Evolutionary conservation across 2,329 filamentous ascomycete species (phyloP).

Genomic region (Fusarium transvaalense): DNA sequence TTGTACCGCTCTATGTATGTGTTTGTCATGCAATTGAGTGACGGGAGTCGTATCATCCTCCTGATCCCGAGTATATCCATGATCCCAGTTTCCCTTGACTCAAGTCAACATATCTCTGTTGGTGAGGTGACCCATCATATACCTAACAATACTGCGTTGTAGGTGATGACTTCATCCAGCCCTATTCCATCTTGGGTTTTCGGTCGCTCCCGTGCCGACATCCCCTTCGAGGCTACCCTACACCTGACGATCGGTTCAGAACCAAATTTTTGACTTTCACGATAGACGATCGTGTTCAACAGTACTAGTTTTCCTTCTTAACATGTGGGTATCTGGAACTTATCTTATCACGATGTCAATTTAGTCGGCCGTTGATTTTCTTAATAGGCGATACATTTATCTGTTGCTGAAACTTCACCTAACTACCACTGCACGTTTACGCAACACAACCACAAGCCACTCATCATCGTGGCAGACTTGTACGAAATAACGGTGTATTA

Average conservation of each 20-base stretch:
- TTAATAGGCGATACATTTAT: neutral
- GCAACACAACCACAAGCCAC: neutral
- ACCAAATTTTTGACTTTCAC: neutral
- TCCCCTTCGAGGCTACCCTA: conserved; percentile 31
- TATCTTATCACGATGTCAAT: neutral
- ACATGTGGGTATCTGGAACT: neutral
- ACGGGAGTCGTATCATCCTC: neutral
- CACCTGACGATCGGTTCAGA: neutral
- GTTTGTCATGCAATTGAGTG: neutral
- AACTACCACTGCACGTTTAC: neutral
- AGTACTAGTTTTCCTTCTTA: neutral
- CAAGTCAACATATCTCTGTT: neutral
- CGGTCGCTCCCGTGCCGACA: conserved; percentile 19
- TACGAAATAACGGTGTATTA: neutral
- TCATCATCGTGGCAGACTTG: neutral
- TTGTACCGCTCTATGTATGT: neutral
- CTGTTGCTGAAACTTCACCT: neutral
- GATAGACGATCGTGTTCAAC: neutral
- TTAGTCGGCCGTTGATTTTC: too few species aligned
- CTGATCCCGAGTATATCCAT: neutral
- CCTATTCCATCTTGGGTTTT: conserved; percentile 39
- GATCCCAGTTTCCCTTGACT: neutral
- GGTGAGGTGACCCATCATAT: neutral
- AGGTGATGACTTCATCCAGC: conserved; percentile 45
- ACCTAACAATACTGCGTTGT: neutral